Conservation (phyloP, 805 yeast species). For the Candida stauntonica region DNA sequence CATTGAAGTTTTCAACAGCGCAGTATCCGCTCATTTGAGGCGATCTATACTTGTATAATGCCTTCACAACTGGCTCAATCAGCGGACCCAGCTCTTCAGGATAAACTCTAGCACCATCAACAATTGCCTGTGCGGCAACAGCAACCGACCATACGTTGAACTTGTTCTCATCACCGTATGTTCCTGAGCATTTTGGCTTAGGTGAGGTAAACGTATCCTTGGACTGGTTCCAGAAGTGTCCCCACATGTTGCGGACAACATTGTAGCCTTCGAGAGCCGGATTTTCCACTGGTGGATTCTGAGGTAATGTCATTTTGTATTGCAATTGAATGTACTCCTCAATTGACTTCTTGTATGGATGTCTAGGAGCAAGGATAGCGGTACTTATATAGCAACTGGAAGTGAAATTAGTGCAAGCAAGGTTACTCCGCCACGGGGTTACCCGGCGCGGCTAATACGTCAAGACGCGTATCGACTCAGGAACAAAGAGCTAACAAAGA, state of each 20-base stretch:
- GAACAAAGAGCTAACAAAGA: too few species aligned
- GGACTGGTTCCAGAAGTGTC: slow-evolving; percentile 21
- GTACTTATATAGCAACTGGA: too few species aligned
- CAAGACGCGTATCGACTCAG: too few species aligned
- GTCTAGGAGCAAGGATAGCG: too few species aligned
- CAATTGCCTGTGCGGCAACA: slow-evolving; percentile 61
- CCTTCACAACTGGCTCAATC: slow-evolving; percentile 46
- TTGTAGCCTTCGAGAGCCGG: slow-evolving; percentile 26
- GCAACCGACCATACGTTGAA: slow-evolving; percentile 69
- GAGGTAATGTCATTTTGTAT: neutral
- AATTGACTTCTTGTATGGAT: too few species aligned
- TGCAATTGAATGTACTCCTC: too few species aligned
- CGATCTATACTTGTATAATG: slow-evolving; percentile 49
- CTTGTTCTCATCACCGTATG: slow-evolving; percentile 46
- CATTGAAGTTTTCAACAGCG: slow-evolving; percentile 57
- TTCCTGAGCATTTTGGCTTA: slow-evolving; percentile 33
- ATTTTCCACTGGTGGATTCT: slow-evolving; percentile 16
- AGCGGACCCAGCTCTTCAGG: slow-evolving; percentile 50
- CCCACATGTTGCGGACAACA: slow-evolving; percentile 21
- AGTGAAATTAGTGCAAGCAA: too few species aligned
- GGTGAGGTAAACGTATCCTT: slow-evolving; percentile 25
- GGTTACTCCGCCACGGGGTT: too few species aligned
- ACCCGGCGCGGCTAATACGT: too few species aligned
- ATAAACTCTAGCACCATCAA: slow-evolving; percentile 52
- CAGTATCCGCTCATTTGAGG: slow-evolving; percentile 51